A percentile compares a stretch with the other conserved stretches of the same genome.
These are phyloP conservation scores for Cryphonectria radicalis DNA, from an alignment of 2,329 filamentous ascomycete species.

Conservation along the genomic window DNA sequence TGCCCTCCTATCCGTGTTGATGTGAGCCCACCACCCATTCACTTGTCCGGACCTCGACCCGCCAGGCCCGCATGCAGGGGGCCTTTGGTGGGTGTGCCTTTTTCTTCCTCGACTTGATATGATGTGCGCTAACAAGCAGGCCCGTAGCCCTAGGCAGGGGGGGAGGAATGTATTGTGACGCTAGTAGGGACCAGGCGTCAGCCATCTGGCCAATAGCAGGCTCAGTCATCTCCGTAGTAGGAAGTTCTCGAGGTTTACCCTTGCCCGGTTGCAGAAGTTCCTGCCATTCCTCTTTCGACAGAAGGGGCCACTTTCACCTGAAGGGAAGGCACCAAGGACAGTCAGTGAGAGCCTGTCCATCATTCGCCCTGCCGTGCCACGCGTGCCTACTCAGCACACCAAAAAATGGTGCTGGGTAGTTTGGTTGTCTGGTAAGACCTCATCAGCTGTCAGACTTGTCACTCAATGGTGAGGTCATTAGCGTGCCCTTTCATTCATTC, in stretches of 20 bases:
- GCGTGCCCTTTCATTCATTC: not conserved
- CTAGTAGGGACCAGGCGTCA: conserved; percentile 15
- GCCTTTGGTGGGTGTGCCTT: not conserved
- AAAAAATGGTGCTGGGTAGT: not conserved
- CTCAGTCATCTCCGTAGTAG: conserved; percentile 15
- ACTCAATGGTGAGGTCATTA: conserved; percentile 12
- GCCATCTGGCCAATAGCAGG: conserved; percentile 3
- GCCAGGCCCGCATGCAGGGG: conserved; percentile 1
- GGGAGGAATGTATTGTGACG: not conserved
- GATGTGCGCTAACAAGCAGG: not conserved
- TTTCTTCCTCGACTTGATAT: not conserved
- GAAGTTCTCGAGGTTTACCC: conserved; percentile 13
- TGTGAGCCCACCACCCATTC: not conserved
- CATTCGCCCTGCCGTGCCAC: not conserved
- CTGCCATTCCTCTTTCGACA: conserved; percentile 10
- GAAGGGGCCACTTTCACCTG: not conserved
- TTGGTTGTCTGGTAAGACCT: not conserved
- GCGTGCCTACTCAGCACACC: not conserved
- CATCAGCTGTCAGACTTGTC: conserved; percentile 4
- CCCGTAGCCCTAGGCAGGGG: not conserved
- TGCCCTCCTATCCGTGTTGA: not conserved
- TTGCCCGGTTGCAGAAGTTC: conserved; percentile 9
- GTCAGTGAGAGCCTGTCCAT: not conserved
- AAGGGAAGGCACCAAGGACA: not conserved
- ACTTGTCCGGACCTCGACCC: not conserved